Evolutionary conservation across 139 green algal species (phyloP).

Genomic region (Picochlorum sp.): DNA sequence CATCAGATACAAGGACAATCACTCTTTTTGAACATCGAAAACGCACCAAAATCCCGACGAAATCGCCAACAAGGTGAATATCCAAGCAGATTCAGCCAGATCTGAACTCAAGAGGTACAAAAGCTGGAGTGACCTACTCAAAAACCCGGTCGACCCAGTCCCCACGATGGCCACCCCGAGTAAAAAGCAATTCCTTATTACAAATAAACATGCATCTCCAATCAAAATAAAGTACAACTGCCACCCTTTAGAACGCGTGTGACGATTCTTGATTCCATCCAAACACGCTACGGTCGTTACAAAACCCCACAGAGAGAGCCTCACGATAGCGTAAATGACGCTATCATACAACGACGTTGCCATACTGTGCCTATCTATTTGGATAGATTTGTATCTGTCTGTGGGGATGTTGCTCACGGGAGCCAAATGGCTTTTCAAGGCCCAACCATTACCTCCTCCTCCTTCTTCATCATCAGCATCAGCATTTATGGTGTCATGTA

Average conservation of each 20-base stretch:
- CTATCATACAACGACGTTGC: conserved; percentile 8
- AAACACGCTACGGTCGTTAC: conserved; percentile 21
- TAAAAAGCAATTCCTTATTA: conserved; percentile 13
- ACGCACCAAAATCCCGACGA: conserved; percentile 44
- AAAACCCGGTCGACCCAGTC: not conserved
- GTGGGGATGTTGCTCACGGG: too few species aligned
- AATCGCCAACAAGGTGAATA: conserved; percentile 37
- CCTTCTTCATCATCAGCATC: too few species aligned
- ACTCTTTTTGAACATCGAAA: not conserved
- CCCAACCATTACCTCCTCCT: too few species aligned
- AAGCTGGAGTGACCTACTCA: not conserved
- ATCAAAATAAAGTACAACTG: conserved; percentile 39
- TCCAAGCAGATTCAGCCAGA: conserved; percentile 28
- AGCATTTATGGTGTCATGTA: too few species aligned
- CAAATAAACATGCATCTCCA: conserved; percentile 15
- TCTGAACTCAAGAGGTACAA: conserved; percentile 48
- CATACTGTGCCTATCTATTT: too few species aligned
- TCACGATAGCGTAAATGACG: conserved; percentile 25
- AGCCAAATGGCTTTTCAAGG: too few species aligned
- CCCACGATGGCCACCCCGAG: conserved; percentile 1
- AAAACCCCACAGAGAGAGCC: conserved; percentile 23
- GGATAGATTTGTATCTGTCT: too few species aligned
- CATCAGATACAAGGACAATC: not conserved
- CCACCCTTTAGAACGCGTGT: conserved; percentile 18
- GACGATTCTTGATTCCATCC: conserved; percentile 30